Conservation (phyloP, 108 stramenopile species). For the Asterionellopsis glacialis region DNA sequence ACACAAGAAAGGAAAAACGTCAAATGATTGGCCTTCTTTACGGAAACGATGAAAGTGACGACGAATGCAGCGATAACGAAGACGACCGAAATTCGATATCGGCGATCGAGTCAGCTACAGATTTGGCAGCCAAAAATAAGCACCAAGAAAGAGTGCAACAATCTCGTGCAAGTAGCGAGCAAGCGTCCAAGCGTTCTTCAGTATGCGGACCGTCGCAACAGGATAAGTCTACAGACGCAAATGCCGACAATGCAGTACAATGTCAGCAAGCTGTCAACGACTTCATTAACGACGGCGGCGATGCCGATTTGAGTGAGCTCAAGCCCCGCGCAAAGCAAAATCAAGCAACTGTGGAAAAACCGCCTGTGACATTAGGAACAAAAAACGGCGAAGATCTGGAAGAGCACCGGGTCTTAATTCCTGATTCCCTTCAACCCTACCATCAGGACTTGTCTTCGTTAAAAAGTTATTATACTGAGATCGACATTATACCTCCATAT, state of each 20-base stretch:
- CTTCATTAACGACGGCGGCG: neutral
- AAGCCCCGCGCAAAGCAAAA: conserved; percentile 3
- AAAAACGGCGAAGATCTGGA: neutral
- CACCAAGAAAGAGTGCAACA: too few relatives aligned
- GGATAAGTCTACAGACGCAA: too few relatives aligned
- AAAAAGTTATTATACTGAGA: conserved; percentile 46
- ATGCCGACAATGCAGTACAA: neutral
- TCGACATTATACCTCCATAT: conserved; percentile 32
- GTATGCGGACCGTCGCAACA: too few relatives aligned
- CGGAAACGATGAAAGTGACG: too few relatives aligned
- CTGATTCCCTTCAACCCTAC: conserved; percentile 23
- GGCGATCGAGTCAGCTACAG: too few relatives aligned
- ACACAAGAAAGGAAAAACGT: too few relatives aligned
- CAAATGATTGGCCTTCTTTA: too few relatives aligned
- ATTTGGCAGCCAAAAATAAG: too few relatives aligned
- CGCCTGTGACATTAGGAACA: neutral
- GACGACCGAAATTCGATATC: too few relatives aligned
- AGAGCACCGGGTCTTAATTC: neutral
- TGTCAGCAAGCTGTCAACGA: neutral
- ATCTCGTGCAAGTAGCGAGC: too few relatives aligned
- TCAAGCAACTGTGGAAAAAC: neutral
- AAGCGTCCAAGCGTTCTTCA: too few relatives aligned
- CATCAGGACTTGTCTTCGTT: conserved; percentile 48
- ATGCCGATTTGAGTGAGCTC: neutral
- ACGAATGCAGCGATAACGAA: too few relatives aligned